Evolutionary conservation across 2,329 filamentous ascomycete genomes (phyloP), one percentile per base, ranked within the genome.

Genomic region (Fonsecaea pugnacius): DNA sequence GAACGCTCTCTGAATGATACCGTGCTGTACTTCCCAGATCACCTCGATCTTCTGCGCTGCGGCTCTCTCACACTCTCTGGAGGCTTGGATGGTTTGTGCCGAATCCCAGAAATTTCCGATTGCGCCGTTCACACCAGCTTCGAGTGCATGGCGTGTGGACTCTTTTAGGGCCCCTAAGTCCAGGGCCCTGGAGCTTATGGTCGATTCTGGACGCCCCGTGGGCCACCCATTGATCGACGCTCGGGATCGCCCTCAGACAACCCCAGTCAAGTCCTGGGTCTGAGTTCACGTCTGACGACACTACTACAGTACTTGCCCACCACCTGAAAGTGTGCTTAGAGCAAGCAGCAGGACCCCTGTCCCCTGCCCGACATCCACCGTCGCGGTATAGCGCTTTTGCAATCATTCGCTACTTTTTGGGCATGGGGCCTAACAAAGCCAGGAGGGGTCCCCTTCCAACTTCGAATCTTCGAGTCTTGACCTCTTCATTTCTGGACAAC

Each of bases 251-350:
- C 66, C 60, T 63, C 56, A 52, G 33, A 35, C 54, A 53, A 30
- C 56, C 65, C 60, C 52, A 53, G 58, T 55, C 56, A 64, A 62
- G 59, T 35, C 9, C 48, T 35, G 36, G 35, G 40, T 35, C 24
- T 56, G 38, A 27, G 43, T 55, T 51, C 60, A 61, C 27, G 66
- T 65, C 66, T 67, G 66, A 67, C 66, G 66, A 67, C 62, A 65
- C 59, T 59, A 65, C 59, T 59, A 35, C 51, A 65, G 55, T 59
- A 35, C 51, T 33, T 53, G 21, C 36, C 57, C 63, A 58, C 40
- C 52, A 46, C 24, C 54, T 51, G 40, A 53, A 59, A 58, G 43
- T 48, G 48, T 61, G 65, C 33, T 58, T 48, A 53, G 58, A 58
- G 52, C 48, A 21, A 50, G 57, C 38, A 43, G 24, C 35, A 62